Evolutionary conservation across 2,329 filamentous ascomycete species (phyloP).

Genomic region (Colletotrichum orchidophilum): DNA sequence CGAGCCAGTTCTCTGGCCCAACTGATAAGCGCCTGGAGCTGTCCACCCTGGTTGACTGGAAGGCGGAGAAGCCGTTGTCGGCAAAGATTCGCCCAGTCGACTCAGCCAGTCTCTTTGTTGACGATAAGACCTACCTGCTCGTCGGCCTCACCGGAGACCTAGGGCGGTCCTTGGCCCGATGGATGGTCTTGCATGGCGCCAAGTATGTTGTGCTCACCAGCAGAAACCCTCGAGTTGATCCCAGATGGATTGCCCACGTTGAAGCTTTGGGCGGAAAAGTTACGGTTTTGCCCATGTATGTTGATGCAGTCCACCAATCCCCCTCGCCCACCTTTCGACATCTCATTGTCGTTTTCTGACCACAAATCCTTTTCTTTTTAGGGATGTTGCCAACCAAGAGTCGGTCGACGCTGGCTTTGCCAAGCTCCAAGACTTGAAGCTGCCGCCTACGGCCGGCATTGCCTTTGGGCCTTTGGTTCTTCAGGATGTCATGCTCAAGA

Average conservation of each 20-base stretch:
- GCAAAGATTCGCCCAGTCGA: conserved; percentile 1
- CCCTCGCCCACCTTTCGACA: not conserved
- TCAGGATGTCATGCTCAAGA: conserved; percentile 43
- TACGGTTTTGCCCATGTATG: not conserved
- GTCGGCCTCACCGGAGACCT: conserved; percentile 43
- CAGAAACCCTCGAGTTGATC: conserved; percentile 31
- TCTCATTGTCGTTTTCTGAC: not conserved
- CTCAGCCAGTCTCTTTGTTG: conserved; percentile 26
- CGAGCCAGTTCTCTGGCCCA: not conserved
- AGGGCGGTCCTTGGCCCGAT: conserved; percentile 46
- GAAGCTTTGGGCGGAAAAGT: not conserved
- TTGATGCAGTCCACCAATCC: not conserved
- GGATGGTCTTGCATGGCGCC: conserved; percentile 47
- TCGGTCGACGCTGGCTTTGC: conserved; percentile 33
- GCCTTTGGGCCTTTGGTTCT: conserved; percentile 56
- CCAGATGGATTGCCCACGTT: conserved; percentile 7
- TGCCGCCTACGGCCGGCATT: conserved; percentile 51
- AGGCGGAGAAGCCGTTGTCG: not conserved
- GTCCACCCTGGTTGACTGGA: conserved; percentile 1
- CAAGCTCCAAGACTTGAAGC: conserved; percentile 20
- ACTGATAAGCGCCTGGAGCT: not conserved
- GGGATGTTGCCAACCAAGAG: conserved; percentile 10
- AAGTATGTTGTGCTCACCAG: conserved; percentile 46
- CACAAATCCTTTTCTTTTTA: not conserved
- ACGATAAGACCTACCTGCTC: conserved; percentile 43